Percentiles rank a stretch among this genome's conserved stretches.
Conservation (phyloP, 495 filamentous ascomycete genomes). For the Saxophila tyrrhenica region DNA sequence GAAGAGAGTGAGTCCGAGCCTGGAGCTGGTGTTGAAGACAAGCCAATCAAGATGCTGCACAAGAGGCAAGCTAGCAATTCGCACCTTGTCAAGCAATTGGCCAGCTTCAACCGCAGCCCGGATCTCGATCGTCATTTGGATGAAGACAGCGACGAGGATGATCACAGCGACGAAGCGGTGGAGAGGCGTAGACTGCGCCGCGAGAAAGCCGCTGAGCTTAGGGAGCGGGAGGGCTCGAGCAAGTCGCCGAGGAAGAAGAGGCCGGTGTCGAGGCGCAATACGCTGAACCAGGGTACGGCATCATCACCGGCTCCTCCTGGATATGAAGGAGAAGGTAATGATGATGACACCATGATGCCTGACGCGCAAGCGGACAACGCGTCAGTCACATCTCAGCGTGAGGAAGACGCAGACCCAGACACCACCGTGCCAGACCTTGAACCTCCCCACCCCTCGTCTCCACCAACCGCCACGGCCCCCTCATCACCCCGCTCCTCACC, state of each 20-base stretch:
- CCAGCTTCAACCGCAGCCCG: constrained; percentile 20
- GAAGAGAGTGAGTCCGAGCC: constrained; percentile 5
- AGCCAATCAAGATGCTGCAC: constrained; percentile 5
- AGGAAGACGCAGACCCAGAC: neutral
- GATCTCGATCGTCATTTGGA: constrained; percentile 10
- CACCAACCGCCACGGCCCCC: neutral
- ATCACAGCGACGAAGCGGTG: neutral
- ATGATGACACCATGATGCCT: neutral
- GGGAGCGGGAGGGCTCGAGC: neutral
- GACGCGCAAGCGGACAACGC: neutral
- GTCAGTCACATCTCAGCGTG: neutral
- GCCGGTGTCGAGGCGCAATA: neutral
- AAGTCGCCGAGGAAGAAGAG: neutral
- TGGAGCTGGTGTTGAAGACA: neutral
- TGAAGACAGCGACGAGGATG: constrained; percentile 1
- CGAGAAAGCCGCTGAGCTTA: neutral
- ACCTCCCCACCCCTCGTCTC: neutral
- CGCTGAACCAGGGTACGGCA: neutral
- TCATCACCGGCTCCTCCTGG: neutral
- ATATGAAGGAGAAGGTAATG: neutral
- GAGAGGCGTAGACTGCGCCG: neutral
- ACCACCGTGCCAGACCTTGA: neutral
- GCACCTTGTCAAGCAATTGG: constrained; percentile 18
- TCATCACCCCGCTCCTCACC: constrained; percentile 1
- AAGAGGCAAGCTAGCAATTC: constrained; percentile 12